Percentiles rank a stretch among this genome's conserved stretches.
Conservation (phyloP, 306 rosid species). For the Ochetophila trinervis region DNA sequence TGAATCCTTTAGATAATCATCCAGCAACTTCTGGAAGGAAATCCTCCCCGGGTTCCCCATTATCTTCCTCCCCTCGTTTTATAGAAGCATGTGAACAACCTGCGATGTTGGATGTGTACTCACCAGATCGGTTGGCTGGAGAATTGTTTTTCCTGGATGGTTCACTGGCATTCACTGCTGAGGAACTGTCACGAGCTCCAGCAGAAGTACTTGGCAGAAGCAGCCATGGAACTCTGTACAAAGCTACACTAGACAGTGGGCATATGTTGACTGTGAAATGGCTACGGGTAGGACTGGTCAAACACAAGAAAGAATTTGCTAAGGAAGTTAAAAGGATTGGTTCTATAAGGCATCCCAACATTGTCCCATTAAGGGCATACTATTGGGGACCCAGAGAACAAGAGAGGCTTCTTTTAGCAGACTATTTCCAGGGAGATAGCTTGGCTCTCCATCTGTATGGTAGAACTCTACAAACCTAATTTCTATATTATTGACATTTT, state of each 20-base stretch:
- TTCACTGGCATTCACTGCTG: conserved; percentile 80
- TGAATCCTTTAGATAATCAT: conserved; percentile 57
- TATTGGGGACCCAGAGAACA: conserved; percentile 99
- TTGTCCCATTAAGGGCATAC: conserved; percentile 82
- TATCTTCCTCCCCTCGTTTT: conserved; percentile 78
- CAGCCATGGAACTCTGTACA: conserved; percentile 94
- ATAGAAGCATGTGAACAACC: conserved; percentile 75
- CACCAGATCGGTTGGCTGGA: conserved; percentile 96
- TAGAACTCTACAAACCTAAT: conserved; percentile 37
- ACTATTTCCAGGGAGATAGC: conserved; percentile 83
- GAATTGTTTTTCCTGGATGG: conserved; percentile 80
- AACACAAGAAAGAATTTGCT: conserved; percentile 91
- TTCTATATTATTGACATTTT: background rate
- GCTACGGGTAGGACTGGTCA: conserved; percentile 94
- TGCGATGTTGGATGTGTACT: conserved; percentile 79
- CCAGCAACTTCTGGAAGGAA: conserved; percentile 75
- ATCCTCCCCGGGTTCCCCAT: conserved; percentile 76
- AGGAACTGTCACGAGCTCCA: conserved; percentile 97
- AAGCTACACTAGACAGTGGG: conserved; percentile 91
- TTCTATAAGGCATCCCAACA: conserved; percentile 82
- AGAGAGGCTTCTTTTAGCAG: conserved; percentile 95
- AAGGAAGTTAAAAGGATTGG: conserved; percentile 94
- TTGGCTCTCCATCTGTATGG: conserved; percentile 96
- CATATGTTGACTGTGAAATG: conserved; percentile 94
- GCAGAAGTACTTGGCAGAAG: conserved; percentile 99